Base-by-base conservation (phyloP, 73 alveolate species). In the Paramecium bursaria region DNA sequence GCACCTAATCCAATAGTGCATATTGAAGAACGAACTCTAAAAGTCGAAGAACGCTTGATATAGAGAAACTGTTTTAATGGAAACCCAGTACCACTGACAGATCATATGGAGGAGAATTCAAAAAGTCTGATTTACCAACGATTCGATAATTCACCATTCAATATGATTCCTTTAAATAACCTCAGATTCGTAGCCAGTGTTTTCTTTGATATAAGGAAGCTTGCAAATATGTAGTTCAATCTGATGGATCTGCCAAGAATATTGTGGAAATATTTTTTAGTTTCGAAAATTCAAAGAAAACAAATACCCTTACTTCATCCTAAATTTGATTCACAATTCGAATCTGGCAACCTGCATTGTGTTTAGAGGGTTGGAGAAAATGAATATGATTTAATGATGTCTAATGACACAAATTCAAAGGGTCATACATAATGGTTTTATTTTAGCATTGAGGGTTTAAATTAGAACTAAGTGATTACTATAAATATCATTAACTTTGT, bases 341-440 rank as follows among this genome's bases (percentile, higher is more conserved):
- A 85, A 75, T 26, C 73, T 22, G 91, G 91, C 22, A 85, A 85
- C 42, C 19, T 85, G 29, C 26, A 30, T 19, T 26, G 61, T 22
- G 89, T 80, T 4, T 53, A 48, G 22, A 85, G 29, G 75, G 85
- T 76, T 17, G 73, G 74, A 19, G 88, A 35, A 2, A 74, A 85
- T 31, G 93, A 87, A 67, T 87, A 87, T 48, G 87, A 87, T 50
- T 50, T 87, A 21, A 57, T 74, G 46, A 57, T 87, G 57, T 35
- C 54, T 25, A 57, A 88, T 21, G 93, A 87, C 54, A 87, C 77
- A 1, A 87, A 87, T 73, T 50, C 93, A 3, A 85, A 87, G 60
- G 93, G 93, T 4, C 42, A 87, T 15, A 74, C 93, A 33, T 47
- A 87, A 61, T 87, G 93, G 93, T 87, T 74, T 46, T 87, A 61